These are phyloP conservation scores for Aeminium ludgeri DNA, from an alignment of 495 filamentous ascomycete species.

Conservation along the genomic window DNA sequence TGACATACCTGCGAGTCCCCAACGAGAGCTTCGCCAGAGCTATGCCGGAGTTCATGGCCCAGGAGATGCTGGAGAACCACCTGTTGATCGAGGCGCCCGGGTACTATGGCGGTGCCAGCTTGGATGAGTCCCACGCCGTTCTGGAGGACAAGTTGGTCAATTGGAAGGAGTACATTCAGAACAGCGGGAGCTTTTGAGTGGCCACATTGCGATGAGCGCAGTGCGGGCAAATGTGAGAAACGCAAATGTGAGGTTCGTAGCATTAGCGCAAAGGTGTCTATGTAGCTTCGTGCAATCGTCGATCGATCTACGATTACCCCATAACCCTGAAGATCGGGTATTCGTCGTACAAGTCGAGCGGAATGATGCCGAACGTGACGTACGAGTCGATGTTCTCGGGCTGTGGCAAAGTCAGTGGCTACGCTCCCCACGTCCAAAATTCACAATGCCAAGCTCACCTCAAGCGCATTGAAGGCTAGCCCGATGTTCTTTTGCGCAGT, in stretches of 20 bases:
- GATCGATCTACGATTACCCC: background rate
- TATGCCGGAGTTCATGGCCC: conserved; percentile 28
- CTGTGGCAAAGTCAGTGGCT: too few relatives aligned
- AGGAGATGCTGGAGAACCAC: conserved; percentile 40
- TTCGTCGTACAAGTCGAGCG: conserved; percentile 19
- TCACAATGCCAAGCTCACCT: too few relatives aligned
- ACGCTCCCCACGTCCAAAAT: too few relatives aligned
- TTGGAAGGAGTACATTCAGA: conserved; percentile 26
- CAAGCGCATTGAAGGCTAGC: too few relatives aligned
- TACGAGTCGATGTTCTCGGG: conserved; percentile 26
- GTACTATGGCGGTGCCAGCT: conserved; percentile 11
- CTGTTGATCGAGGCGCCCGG: conserved; percentile 15
- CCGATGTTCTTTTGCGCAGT: too few relatives aligned
- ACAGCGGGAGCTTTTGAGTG: background rate
- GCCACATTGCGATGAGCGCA: too few relatives aligned
- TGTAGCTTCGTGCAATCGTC: too few relatives aligned
- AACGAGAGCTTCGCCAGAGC: conserved; percentile 32
- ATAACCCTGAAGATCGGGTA: conserved; percentile 22
- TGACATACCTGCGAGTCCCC: conserved; percentile 28
- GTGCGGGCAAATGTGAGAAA: too few relatives aligned
- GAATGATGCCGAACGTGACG: conserved; percentile 21
- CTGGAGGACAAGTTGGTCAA: conserved; percentile 26
- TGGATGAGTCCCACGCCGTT: conserved; percentile 1
- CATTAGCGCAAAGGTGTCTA: too few relatives aligned
- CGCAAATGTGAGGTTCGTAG: too few relatives aligned